Conservation (phyloP, 768 basidiomycete genomes). For the Mrakia gelida region DNA sequence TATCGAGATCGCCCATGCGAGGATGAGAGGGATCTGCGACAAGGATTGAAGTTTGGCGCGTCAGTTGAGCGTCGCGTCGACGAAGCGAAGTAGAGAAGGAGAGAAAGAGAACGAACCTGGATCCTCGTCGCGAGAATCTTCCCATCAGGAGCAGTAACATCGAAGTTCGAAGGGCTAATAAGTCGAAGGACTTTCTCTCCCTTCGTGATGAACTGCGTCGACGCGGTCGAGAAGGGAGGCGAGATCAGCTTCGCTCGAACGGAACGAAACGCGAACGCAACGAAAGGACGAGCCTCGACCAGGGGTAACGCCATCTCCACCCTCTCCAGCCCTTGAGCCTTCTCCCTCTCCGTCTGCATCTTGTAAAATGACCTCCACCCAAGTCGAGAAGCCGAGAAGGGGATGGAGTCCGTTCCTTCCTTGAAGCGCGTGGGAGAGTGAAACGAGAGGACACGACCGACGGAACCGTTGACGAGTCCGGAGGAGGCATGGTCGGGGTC, state of each 20-base stretch:
- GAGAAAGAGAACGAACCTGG: not conserved
- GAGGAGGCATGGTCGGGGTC: conserved; percentile 58
- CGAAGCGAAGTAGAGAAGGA: not conserved
- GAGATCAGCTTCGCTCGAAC: not conserved
- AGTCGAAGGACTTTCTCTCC: conserved; percentile 49
- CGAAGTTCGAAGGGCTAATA: conserved; percentile 70
- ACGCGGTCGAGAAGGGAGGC: not conserved
- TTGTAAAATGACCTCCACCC: conserved; percentile 49
- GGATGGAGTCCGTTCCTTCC: not conserved
- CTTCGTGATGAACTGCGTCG: conserved; percentile 37
- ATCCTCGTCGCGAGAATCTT: not conserved
- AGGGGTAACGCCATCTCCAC: conserved; percentile 59
- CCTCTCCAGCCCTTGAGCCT: not conserved
- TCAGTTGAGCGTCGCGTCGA: not conserved
- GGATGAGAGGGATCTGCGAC: not conserved
- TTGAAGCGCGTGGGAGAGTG: conserved; percentile 33
- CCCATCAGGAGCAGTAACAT: conserved; percentile 57
- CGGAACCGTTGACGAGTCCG: conserved; percentile 81
- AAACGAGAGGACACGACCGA: conserved; percentile 79
- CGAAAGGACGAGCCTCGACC: conserved; percentile 53
- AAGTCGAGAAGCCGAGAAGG: not conserved
- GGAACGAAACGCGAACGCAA: not conserved
- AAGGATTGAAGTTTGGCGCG: not conserved
- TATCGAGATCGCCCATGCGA: conserved; percentile 81
- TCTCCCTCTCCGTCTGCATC: conserved; percentile 21